Evolutionary conservation across 2,329 filamentous ascomycete genomes (phyloP), one percentile per base, ranked within the genome.

Genomic region (Pseudocercospora vitis): DNA sequence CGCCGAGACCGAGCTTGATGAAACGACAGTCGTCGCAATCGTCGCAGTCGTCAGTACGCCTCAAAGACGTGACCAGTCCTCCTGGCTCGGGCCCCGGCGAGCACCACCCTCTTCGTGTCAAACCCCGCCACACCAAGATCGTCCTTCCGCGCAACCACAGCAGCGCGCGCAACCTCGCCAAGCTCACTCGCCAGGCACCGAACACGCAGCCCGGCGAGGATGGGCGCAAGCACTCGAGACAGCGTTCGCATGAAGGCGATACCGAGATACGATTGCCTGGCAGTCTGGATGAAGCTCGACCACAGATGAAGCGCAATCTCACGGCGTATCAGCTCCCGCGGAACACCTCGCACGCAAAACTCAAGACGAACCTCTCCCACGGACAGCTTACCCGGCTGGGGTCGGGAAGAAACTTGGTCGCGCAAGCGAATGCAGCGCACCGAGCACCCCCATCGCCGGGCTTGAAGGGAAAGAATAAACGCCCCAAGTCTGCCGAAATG

Each of bases 331-430:
- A 70, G 31, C 53, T 70, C 23, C 65, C 65, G 39, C 58, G 67
- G 19, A 68, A 62, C 35, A 50, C 55, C 28, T 65, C 62, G 23
- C 55, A 64, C 40, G 62, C 63, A 45, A 70, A 70, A 59, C 57
- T 70, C 51, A 70, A 70, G 65, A 70, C 69, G 61, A 70, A 70
- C 56, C 68, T 73, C 53, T 76, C 73, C 23, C 76, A 76, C 64
- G 73, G 74, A 12, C 74, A 77, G 54, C 68, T 78, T 47, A 67
- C 73, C 28, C 68, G 74, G 14, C 65, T 73, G 48, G 67, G 66
- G 16, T 71, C 70, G 6, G 64, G 67, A 3, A 74, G 74, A 63
- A 72, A 71, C 53, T 56, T 73, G 23, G 63, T 68, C 28, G 58
- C 53, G 5, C 42, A 65, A 52, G 52, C 28, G 18, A 42, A 55